These are phyloP conservation scores for Orbilia javanica DNA, from an alignment of 2,329 filamentous ascomycete species.

Conservation along the genomic window DNA sequence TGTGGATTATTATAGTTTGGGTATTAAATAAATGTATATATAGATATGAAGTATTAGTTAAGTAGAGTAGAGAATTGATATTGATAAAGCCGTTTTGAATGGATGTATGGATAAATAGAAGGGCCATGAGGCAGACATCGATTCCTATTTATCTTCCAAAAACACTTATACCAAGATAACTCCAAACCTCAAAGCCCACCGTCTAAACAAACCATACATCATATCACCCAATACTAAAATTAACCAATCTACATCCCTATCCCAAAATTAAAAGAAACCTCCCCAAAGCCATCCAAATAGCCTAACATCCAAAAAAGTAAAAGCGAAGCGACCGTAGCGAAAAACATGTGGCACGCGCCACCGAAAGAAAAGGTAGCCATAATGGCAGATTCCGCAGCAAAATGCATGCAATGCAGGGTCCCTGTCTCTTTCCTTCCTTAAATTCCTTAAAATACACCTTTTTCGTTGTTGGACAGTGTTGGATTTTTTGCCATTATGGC, in stretches of 20 bases:
- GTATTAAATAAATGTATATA: too few species aligned
- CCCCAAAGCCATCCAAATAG: neutral
- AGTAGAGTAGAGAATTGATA: neutral
- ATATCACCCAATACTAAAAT: neutral
- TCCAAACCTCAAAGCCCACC: too few species aligned
- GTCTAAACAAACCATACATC: neutral
- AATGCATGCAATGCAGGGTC: neutral
- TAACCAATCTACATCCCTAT: neutral
- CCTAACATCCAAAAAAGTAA: slow-evolving; percentile 1
- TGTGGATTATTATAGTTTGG: too few species aligned
- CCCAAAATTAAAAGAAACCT: neutral
- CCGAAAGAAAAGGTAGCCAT: neutral
- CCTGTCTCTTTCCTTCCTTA: neutral
- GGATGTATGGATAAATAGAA: neutral
- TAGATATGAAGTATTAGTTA: neutral
- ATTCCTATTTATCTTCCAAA: neutral
- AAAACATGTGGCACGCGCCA: neutral
- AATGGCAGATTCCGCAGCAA: slow-evolving; percentile 17
- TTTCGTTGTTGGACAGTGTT: neutral
- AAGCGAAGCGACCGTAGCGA: neutral
- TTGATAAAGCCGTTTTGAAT: neutral
- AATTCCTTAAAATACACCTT: too few species aligned
- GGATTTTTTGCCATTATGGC: neutral
- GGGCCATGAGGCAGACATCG: neutral
- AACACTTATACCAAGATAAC: neutral